phyloP scores from a whole-genome alignment of 768 basidiomycete genomes.

The Podaxis pistillaris region DNA sequence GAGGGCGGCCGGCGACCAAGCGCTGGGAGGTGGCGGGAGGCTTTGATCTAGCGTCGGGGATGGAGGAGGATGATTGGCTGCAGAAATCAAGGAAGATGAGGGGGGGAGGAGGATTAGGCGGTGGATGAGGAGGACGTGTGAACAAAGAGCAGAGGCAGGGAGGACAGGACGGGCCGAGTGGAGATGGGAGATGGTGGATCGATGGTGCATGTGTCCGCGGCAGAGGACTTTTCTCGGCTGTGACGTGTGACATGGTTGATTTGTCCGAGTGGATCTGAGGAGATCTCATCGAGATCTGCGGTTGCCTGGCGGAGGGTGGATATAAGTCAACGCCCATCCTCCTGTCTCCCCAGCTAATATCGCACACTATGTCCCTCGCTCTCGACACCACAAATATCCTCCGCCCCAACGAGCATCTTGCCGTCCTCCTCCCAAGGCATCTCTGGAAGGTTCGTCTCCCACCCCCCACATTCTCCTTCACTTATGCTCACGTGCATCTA shows the following conservation, averaged over 20 bases:
- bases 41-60: too few relatives aligned
- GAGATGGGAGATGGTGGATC: conserved; percentile 7
- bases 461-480: neutral
- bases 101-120: neutral
- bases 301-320: conserved; percentile 5
- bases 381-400: conserved; percentile 26
- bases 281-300: conserved; percentile 14
- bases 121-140: neutral
- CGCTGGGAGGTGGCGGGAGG: neutral
- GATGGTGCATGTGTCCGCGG: conserved; percentile 13
- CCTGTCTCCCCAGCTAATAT: neutral
- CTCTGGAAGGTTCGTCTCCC: conserved; percentile 67
- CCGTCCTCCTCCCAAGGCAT: conserved; percentile 64
- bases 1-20: neutral
- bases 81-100: neutral
- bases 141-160: neutral
- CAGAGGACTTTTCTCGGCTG: conserved; percentile 13
- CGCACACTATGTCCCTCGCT: conserved; percentile 19
- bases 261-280: conserved; percentile 9
- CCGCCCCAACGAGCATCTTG: conserved; percentile 70
- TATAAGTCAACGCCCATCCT: conserved; percentile 13
- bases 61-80: neutral
- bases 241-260: conserved; percentile 13
- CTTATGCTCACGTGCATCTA: conserved; percentile 28
- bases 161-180: conserved; percentile 9